Base-by-base conservation (phyloP, 139 green algal species). In the Chlamydomonas incerta region DNA sequence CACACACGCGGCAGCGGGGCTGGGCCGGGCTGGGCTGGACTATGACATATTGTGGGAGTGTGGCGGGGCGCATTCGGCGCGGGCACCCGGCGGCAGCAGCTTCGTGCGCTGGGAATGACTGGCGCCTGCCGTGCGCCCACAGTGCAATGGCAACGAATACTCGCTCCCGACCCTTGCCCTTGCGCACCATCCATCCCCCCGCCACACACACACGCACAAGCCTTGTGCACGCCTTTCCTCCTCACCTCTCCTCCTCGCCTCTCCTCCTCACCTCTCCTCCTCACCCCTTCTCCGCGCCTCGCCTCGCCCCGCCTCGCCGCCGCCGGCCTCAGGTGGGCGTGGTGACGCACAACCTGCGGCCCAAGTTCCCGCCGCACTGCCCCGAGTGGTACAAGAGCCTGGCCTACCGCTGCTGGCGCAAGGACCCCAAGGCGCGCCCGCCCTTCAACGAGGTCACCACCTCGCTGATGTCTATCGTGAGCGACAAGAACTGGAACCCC, bases 391-490 rank as follows among this genome's bases (percentile, higher is more conserved):
- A 92, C 81, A 71, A n/a, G 17, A 85, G 70, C 14, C 83, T 95
- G 68, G 88, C 88, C 2, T 76, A 79, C 76, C 67, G 79, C 62
- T 95, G 92, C 89, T 95, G 92, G 92, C 65, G 76, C 31, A 87
- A 86, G 65, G 82, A 91, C 60, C 88, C 92, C 34, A 81, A 89
- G 75, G 46, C 60, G 57, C 81, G 90, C 26, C 90, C 90, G 33
- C 72, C 85, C 20, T 91, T 90, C 57, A 24, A 67, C 23, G 83
- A 90, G 37, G 66, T 92, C n/a, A 83, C 72, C 5, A 82, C 72
- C 28, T 4, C 62, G 58, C 75, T 92, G 62, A 47, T 74, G 50
- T 29, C 52, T 6, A 72, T 86, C 77, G 33, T 91, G 15, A 8
- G 58, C 3, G 74, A 89, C 66, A 90, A 86, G 57, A 15, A 34